Conservation (phyloP, 202 grass and related monocot species). For the Thinopyrum obtusiflorum region DNA sequence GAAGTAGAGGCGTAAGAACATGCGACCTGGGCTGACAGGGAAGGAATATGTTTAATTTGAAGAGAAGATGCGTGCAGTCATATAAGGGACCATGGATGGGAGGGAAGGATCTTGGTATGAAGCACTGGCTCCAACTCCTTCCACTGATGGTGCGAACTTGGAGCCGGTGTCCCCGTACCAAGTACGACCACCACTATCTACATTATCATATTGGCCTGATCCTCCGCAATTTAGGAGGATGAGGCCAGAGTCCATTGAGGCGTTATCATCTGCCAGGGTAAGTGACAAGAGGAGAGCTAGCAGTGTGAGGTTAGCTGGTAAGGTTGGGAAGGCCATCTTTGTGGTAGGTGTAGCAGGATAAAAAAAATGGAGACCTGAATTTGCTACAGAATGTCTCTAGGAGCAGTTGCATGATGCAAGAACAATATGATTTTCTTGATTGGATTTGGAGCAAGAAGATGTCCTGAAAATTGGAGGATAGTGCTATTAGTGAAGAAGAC, state of each 20-base stretch:
- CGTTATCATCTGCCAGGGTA: not conserved
- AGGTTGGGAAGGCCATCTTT: not conserved
- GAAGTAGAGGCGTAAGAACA: slow-evolving; percentile 62
- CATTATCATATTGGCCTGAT: not conserved
- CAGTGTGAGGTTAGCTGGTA: not conserved
- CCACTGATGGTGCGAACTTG: slow-evolving; percentile 3
- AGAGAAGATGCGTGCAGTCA: not conserved
- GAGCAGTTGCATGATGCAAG: not conserved
- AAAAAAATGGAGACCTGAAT: not conserved
- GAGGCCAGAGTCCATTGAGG: slow-evolving; percentile 5
- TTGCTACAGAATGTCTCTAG: not conserved
- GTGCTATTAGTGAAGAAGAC: not conserved
- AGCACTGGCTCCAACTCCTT: not conserved
- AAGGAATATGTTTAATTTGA: slow-evolving; percentile 54
- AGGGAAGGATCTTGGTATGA: slow-evolving; percentile 17
- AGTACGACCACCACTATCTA: not conserved
- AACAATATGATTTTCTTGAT: not conserved
- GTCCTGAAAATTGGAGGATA: not conserved
- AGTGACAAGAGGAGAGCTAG: not conserved
- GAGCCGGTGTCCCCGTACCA: slow-evolving; percentile 38
- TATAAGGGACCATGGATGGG: slow-evolving; percentile 22
- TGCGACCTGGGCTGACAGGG: slow-evolving; percentile 33
- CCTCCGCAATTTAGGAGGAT: slow-evolving; percentile 49
- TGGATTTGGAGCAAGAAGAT: not conserved
- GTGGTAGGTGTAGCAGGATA: not conserved